Evolutionary conservation across 768 basidiomycete species (phyloP).

Genomic region (Roridomyces roridus): DNA sequence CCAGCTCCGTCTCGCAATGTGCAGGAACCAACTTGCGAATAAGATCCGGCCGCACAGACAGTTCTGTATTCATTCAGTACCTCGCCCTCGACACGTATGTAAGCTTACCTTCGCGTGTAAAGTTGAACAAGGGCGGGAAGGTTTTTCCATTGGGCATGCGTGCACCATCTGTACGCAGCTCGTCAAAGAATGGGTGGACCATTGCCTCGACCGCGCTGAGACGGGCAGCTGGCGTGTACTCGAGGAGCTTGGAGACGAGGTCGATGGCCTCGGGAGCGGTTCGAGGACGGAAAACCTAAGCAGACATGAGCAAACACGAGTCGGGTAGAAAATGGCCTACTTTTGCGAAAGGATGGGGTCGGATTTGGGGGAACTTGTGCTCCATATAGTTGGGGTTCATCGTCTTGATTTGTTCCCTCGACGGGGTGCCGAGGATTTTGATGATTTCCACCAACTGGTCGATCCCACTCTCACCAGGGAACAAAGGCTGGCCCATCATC

Average conservation of each 20-base stretch:
- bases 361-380: conserved; percentile 99
- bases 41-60: conserved; percentile 95
- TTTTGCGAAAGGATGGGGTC: conserved; percentile 99
- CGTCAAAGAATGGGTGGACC: conserved; percentile 97
- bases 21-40: conserved; percentile 90
- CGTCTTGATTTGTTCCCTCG: conserved; percentile 99
- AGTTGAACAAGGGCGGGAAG: conserved; percentile 93
- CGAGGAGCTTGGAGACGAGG: conserved; percentile 90
- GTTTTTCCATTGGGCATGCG: conserved; percentile 98
- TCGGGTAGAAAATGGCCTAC: conserved; percentile 43
- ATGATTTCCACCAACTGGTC: conserved; percentile 99
- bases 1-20: conserved; percentile 89
- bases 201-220: conserved; percentile 90
- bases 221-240: conserved; percentile 96
- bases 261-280: conserved; percentile 97
- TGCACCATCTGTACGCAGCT: conserved; percentile 87
- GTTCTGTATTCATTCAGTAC: conserved; percentile 57
- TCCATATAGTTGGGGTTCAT: conserved; percentile 99
- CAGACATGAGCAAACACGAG: conserved; percentile 20
- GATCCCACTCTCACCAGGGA: conserved; percentile 98
- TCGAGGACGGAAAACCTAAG: conserved; percentile 95
- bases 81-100: too few species aligned
- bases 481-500: conserved; percentile 98
- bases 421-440: conserved; percentile 98
- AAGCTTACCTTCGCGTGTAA: conserved; percentile 88